A percentile compares a stretch with the other conserved stretches of the same genome.
Conservation (phyloP, 2,329 filamentous ascomycete species). For the Elsinoe fawcettii region DNA sequence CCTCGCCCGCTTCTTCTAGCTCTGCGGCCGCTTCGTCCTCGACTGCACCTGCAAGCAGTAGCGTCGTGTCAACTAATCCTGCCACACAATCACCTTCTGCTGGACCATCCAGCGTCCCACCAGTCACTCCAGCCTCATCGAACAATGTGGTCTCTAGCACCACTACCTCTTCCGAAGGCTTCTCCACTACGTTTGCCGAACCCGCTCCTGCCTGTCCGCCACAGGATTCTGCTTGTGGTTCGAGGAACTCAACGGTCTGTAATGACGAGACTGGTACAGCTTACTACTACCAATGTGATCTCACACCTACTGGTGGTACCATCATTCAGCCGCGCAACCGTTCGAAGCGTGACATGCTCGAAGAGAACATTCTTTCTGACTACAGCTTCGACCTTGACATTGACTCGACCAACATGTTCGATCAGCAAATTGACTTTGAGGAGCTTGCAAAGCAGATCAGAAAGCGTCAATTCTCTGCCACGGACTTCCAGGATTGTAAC, state of each 20-base stretch:
- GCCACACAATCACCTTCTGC: not conserved
- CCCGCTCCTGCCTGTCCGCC: slow-evolving; percentile 4
- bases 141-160: not conserved
- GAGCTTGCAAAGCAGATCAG: slow-evolving; percentile 4
- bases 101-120: not conserved
- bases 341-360: not conserved
- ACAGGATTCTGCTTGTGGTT: slow-evolving; percentile 3
- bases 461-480: not conserved
- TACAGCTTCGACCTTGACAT: slow-evolving; percentile 12
- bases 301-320: slow-evolving; percentile 8
- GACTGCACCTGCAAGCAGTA: not conserved
- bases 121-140: not conserved
- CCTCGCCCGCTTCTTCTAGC: not conserved
- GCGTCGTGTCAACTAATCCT: not conserved
- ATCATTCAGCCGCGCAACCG: slow-evolving; percentile 9
- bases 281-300: slow-evolving; percentile 14
- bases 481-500: slow-evolving; percentile 10
- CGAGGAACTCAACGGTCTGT: slow-evolving; percentile 6
- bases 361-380: not conserved
- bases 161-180: slow-evolving; percentile 1
- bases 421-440: slow-evolving; percentile 4
- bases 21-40: not conserved
- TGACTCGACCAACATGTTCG: slow-evolving; percentile 2
- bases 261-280: slow-evolving; percentile 12
- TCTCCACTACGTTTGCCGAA: not conserved